phyloP scores from a whole-genome alignment of 768 basidiomycete species.

The Tricholoma sp. region DNA sequence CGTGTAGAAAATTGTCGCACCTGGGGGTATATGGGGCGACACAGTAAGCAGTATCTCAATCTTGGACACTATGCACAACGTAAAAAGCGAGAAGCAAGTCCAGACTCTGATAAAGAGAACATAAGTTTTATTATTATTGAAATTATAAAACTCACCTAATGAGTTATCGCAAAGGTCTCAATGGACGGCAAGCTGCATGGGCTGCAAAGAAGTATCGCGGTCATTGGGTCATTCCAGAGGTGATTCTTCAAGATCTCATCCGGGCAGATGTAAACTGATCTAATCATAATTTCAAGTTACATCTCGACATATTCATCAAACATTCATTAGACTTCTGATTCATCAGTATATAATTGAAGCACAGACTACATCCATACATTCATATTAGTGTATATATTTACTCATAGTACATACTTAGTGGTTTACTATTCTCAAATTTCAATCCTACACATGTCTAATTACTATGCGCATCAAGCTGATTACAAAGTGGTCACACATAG shows the following conservation, averaged over 20 bases:
- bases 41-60: neutral
- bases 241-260: neutral
- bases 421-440: neutral
- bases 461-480: neutral
- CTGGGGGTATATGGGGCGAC: neutral
- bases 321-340: neutral
- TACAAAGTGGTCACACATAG: neutral
- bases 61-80: neutral
- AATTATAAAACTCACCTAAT: neutral
- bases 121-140: neutral
- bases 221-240: neutral
- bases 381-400: neutral
- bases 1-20: neutral
- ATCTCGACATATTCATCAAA: no score
- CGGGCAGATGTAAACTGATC: no score
- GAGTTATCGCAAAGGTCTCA: constrained; percentile 3
- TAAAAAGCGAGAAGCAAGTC: neutral
- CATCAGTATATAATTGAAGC: neutral
- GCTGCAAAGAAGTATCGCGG: constrained; percentile 7
- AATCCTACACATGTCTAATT: neutral
- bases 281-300: no score
- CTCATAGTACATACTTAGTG: neutral
- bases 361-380: neutral
- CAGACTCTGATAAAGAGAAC: neutral
- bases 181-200: constrained; percentile 9